phyloP scores from a whole-genome alignment of 208 protist genomes.

The Acanthamoeba royreba region DNA sequence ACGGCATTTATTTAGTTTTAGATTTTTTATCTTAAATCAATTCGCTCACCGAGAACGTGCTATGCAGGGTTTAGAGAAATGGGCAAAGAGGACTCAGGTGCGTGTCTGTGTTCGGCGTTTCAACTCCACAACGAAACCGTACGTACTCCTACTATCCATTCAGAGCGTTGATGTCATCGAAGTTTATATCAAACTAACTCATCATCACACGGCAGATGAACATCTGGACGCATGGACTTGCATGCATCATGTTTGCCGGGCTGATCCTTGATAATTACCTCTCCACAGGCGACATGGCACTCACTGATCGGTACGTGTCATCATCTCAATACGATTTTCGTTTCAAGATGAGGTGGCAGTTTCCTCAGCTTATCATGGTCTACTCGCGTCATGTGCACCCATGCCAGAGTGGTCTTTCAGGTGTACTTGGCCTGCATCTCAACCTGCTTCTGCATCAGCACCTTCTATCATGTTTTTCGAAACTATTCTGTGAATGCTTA shows the following conservation, averaged over 20 bases:
- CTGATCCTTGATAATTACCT: neutral
- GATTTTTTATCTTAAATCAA: too few species aligned
- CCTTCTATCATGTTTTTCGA: slow-evolving; percentile 21
- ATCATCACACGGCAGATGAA: neutral
- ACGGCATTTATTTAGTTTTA: too few species aligned
- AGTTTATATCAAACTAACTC: neutral
- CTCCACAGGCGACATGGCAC: neutral
- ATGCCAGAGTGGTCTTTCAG: neutral
- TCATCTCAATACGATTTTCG: neutral
- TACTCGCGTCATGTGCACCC: neutral
- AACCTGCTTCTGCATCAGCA: slow-evolving; percentile 17
- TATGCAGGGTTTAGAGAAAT: neutral
- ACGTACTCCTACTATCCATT: neutral
- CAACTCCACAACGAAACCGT: slow-evolving; percentile 13
- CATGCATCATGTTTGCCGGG: neutral
- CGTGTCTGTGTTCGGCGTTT: neutral
- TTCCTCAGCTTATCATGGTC: neutral
- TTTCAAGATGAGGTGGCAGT: neutral
- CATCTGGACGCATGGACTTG: slow-evolving; percentile 15
- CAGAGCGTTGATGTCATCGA: neutral
- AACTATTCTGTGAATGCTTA: neutral
- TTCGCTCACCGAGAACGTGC: too few species aligned
- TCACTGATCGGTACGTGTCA: neutral
- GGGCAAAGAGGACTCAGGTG: neutral
- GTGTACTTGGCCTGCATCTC: neutral